Base-by-base conservation (phyloP, 768 basidiomycete genomes). In the Chalciporus pseudorubinellus region DNA sequence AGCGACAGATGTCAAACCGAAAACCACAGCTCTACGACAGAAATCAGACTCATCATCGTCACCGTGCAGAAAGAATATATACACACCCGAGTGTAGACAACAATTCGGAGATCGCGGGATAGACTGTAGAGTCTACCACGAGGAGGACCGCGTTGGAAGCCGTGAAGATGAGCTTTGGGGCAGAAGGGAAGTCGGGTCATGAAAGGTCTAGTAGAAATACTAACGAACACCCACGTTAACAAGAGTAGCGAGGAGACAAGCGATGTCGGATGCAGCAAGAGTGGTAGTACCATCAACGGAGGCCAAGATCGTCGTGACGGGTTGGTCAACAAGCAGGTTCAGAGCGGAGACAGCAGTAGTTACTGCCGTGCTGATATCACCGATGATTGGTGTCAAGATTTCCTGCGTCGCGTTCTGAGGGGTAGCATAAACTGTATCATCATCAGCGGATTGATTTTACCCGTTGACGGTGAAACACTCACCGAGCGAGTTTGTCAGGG, bases 401-500 rank as follows among this genome's bases (percentile, higher is more conserved):
- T 1, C 57, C 44, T 50, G n/a, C 4, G 59, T 59, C 24, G 57
- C 57, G 24, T 56, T 59, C 13, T 29, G 29, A 19, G 42, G 3
- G 12, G 20, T 59, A 14, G 53, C 57, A 39, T 47, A 60, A 6
- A 41, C 59, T 59, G 29, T 16, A 43, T 22, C 22, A 31, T 43
- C 14, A 8, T 55, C 33, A 43, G 41, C 12, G 33, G 24, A 26
- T 10, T 2, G 13, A 50, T 39, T n/a, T n/a, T 5, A 33, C 40
- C 18, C 12, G n/a, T 29, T 39, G 21, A 21, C n/a, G 1, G 1
- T 10, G 19, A 18, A n/a, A 20, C 24, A 39, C 57, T 45, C 39
- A 59, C 57, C 40, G 36, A 59, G 2, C 46, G 39, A 34, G 36
- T 59, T 18, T 14, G 57, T 43, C 7, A 52, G 51, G 22, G 59